A percentile compares a stretch with the other conserved stretches of the same genome.
These are phyloP conservation scores for Fusarium equiseti DNA, from an alignment of 2,329 filamentous ascomycete genomes.

Conservation along the genomic window DNA sequence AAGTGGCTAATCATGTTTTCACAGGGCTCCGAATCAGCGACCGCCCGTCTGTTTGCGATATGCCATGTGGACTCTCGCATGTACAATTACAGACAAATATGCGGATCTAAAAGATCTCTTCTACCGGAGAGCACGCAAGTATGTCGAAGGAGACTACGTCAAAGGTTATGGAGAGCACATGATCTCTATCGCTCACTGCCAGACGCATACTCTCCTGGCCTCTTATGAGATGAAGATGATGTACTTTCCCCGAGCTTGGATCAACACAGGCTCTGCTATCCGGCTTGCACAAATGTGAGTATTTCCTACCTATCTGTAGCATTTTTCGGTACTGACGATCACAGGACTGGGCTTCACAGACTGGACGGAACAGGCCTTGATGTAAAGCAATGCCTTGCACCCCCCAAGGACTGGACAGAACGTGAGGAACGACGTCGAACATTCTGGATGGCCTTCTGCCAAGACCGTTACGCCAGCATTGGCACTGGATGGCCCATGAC, in stretches of 20 bases:
- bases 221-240: conserved; percentile 97
- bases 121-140: conserved; percentile 90
- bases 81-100: conserved; percentile 86
- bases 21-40: conserved; percentile 80
- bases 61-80: conserved; percentile 96
- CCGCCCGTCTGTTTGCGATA: conserved; percentile 92
- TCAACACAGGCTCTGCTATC: conserved; percentile 86
- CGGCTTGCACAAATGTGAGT: conserved; percentile 84
- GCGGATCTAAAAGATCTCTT: conserved; percentile 84
- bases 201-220: conserved; percentile 83
- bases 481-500: conserved; percentile 98
- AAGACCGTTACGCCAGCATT: conserved; percentile 93
- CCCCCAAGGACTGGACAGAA: conserved; percentile 93
- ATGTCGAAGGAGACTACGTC: conserved; percentile 89
- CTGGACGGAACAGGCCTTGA: conserved; percentile 85
- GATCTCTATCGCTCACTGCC: conserved; percentile 86
- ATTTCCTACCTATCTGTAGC: neutral
- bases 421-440: conserved; percentile 89
- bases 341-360: conserved; percentile 90
- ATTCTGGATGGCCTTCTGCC: conserved; percentile 94
- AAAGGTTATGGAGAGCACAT: conserved; percentile 92
- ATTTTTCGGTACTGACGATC: conserved; percentile 46
- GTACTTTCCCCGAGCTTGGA: conserved; percentile 96
- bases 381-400: conserved; percentile 90
- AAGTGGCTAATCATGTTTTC: conserved; percentile 26